Base-by-base conservation (phyloP, 345 rosid genomes). In the Carallia pectinifolia region DNA sequence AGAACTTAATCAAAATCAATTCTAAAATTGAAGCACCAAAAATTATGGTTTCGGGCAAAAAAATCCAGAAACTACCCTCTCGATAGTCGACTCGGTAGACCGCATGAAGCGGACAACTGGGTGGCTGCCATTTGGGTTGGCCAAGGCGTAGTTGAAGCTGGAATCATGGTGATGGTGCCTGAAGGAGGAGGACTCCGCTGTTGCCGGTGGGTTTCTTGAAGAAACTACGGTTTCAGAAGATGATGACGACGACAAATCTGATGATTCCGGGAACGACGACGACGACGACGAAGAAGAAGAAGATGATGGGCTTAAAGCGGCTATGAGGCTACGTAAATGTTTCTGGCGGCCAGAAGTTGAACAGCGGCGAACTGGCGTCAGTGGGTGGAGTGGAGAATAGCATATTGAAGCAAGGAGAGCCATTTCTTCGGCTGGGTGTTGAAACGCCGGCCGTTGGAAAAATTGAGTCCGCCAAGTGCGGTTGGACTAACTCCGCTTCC, bases 11-110 rank as follows among this genome's bases (percentile, higher is more conserved):
- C 48, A 40, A 40, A 40, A 40, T 40, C 48, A 40, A 40, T 40
- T 40, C 48, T 10, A 40, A 9, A 40, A 40, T 40, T 8, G 23
- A 55, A 12, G 30, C 10, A 23, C 59, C 13, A 55, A 55, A 23
- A 23, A 23, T 23, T 23, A 23, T 23, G 23, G 23, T 23, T 23
- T 23, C 23, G 23, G 23, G 23, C 23, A 23, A 23, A 23, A 23
- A 23, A 23, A 23, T 23, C 23, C 23, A 23, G 23, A 23, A 23
- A 23, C 23, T 23, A 88, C 98, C 86, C 87, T 90, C 50, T 93
- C 98, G 48, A 93, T 86, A 67, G 72, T 82, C 37, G 96, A 77
- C 74, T 93, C 97, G 2, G 90, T 81, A 78, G 96, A 76, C 63
- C 83, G 87, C 72, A 87, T 59, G 71, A 90, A 74, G 23, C 76